Conservation (phyloP, 305 asterid genomes). For the Fraxinus sp. region DNA sequence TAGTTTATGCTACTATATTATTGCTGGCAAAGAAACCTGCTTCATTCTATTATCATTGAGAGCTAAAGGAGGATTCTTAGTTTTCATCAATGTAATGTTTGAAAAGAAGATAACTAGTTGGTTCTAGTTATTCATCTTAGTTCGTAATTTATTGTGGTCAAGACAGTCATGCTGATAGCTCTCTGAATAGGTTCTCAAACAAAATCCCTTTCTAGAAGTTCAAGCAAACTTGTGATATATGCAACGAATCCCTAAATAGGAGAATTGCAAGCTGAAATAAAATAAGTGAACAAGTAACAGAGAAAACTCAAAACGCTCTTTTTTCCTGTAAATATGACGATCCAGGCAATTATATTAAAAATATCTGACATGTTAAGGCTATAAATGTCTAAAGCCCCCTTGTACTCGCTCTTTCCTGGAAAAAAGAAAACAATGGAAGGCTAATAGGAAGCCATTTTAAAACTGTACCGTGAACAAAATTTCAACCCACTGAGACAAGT, state of each 20-base stretch:
- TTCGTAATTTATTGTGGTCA: background rate
- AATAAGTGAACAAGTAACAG: background rate
- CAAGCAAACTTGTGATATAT: background rate
- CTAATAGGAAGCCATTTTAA: background rate
- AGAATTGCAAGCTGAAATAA: background rate
- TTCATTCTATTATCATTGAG: background rate
- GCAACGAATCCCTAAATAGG: background rate
- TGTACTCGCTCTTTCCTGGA: background rate
- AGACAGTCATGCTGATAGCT: background rate
- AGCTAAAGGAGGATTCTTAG: background rate
- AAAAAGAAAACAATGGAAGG: conserved; percentile 2
- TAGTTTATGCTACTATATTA: background rate
- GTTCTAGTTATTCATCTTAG: background rate
- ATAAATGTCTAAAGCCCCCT: background rate
- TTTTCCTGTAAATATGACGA: background rate
- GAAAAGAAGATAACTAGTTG: background rate
- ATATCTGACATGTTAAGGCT: background rate
- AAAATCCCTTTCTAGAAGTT: background rate
- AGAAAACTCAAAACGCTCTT: background rate
- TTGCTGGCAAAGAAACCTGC: background rate
- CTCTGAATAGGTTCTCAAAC: background rate
- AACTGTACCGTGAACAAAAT: background rate
- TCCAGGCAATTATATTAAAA: background rate
- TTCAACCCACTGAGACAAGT: background rate
- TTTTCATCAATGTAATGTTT: background rate